Percentiles rank a stretch among this genome's conserved stretches.
Evolutionary conservation across 495 filamentous ascomycete species (phyloP).

Genomic region (Xylaria acuta): DNA sequence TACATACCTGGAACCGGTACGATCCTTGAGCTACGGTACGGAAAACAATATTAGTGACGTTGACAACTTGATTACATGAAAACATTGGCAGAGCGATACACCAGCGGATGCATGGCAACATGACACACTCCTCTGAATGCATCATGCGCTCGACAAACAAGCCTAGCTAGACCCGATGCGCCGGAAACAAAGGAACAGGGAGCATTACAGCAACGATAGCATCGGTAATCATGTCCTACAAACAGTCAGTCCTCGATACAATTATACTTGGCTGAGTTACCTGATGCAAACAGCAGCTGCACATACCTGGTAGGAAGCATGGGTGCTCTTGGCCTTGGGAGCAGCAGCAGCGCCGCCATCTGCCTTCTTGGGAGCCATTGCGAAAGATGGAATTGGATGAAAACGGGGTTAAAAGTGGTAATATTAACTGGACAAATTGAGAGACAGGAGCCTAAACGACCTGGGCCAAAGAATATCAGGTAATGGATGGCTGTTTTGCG

Average conservation of each 20-base stretch:
- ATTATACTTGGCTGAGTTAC: constrained; percentile 28
- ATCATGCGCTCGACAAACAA: constrained; percentile 34
- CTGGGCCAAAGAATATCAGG: constrained; percentile 9
- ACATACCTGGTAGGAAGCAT: constrained; percentile 65
- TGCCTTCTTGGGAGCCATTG: constrained; percentile 72
- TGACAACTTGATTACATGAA: constrained; percentile 29
- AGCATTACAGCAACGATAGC: constrained; percentile 68
- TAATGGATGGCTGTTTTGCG: constrained; percentile 17
- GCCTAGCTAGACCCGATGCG: constrained; percentile 36
- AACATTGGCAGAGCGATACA: constrained; percentile 1
- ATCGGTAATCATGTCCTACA: constrained; percentile 71
- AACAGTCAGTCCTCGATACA: constrained; percentile 48
- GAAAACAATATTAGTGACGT: constrained; percentile 55
- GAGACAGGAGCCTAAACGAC: constrained; percentile 25
- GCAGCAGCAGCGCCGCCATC: constrained; percentile 39
- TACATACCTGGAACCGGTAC: constrained; percentile 68
- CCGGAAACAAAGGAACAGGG: constrained; percentile 48
- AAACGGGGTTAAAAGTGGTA: constrained; percentile 15
- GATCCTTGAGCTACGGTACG: constrained; percentile 65
- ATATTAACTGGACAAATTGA: constrained; percentile 16
- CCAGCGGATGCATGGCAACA: constrained; percentile 26
- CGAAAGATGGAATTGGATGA: constrained; percentile 38
- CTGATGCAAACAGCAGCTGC: constrained; percentile 30
- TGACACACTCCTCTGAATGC: constrained; percentile 27
- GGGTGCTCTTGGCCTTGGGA: constrained; percentile 64